A percentile compares a stretch with the other conserved stretches of the same genome.
Evolutionary conservation across 495 filamentous ascomycete species (phyloP).

Genomic region (Podospora anserina): DNA sequence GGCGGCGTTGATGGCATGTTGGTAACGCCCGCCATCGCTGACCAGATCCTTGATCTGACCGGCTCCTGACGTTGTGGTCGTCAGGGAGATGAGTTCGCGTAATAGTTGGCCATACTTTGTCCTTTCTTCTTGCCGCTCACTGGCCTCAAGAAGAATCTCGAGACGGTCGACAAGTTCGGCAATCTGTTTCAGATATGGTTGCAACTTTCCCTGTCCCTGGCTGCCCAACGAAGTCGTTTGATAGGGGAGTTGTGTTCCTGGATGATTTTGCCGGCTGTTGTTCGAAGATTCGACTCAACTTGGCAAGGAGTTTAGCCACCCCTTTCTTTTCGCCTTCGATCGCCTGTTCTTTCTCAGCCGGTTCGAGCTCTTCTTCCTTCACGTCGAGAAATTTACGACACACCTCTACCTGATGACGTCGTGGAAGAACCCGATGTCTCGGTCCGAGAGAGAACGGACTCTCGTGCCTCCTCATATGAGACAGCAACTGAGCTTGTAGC

Average conservation of each 20-base stretch:
- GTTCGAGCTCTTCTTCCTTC: neutral
- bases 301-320: slow-evolving; percentile 11
- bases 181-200: slow-evolving; percentile 18
- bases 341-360: neutral
- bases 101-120: neutral
- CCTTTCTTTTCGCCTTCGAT: neutral
- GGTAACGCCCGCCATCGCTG: neutral
- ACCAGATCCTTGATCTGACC: neutral
- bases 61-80: neutral
- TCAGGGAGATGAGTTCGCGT: neutral
- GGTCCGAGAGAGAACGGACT: too few species aligned
- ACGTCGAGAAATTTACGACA: neutral
- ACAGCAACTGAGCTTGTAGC: too few species aligned
- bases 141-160: neutral
- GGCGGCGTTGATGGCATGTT: neutral
- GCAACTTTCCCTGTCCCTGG: slow-evolving; percentile 26
- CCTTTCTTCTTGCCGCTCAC: neutral
- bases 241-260: slow-evolving; percentile 21
- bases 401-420: too few species aligned
- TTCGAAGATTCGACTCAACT: slow-evolving; percentile 18
- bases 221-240: slow-evolving; percentile 31
- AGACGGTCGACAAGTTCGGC: neutral
- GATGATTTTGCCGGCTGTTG: slow-evolving; percentile 26
- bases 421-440: too few species aligned
- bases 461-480: too few species aligned